Evolutionary conservation across 768 basidiomycete genomes (phyloP).

Genomic region (Saitozyma sp.): DNA sequence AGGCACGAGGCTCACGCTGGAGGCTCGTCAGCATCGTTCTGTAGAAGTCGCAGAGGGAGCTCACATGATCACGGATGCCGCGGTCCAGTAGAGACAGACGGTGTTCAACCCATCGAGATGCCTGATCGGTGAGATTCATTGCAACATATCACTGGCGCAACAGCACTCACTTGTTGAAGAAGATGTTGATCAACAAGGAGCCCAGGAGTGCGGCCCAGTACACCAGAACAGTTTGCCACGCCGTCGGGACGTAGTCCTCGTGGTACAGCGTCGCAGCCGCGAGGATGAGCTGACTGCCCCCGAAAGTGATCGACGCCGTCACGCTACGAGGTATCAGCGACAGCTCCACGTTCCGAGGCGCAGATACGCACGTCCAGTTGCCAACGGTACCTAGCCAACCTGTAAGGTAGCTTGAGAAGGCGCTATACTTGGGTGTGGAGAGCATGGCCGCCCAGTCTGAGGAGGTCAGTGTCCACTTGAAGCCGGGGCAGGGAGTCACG

Average conservation of each 20-base stretch:
- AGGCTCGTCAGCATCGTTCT: not conserved
- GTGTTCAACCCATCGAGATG: conserved; percentile 53
- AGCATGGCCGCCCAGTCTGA: conserved; percentile 65
- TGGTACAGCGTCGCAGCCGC: conserved; percentile 64
- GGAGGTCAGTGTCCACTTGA: not conserved
- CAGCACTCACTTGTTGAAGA: conserved; percentile 59
- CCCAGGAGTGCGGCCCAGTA: conserved; percentile 61
- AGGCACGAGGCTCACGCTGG: conserved; percentile 7
- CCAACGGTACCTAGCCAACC: conserved; percentile 71
- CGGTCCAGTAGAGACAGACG: conserved; percentile 66
- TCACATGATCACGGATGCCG: conserved; percentile 55
- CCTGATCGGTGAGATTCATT: conserved; percentile 4
- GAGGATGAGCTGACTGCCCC: conserved; percentile 63
- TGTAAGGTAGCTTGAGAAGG: conserved; percentile 65
- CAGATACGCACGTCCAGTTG: conserved; percentile 60
- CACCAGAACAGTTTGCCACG: conserved; percentile 64
- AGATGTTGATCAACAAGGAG: conserved; percentile 60
- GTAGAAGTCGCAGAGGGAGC: conserved; percentile 2
- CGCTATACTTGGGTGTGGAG: conserved; percentile 59
- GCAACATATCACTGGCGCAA: not conserved
- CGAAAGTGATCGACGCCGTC: conserved; percentile 67
- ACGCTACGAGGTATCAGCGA: conserved; percentile 41
- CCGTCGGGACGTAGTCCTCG: conserved; percentile 61
- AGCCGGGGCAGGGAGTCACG: conserved; percentile 3
- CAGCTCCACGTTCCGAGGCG: too few species aligned